phyloP scores from a whole-genome alignment of 2,329 filamentous ascomycete genomes.

The Arachnopeziza araneosa region DNA sequence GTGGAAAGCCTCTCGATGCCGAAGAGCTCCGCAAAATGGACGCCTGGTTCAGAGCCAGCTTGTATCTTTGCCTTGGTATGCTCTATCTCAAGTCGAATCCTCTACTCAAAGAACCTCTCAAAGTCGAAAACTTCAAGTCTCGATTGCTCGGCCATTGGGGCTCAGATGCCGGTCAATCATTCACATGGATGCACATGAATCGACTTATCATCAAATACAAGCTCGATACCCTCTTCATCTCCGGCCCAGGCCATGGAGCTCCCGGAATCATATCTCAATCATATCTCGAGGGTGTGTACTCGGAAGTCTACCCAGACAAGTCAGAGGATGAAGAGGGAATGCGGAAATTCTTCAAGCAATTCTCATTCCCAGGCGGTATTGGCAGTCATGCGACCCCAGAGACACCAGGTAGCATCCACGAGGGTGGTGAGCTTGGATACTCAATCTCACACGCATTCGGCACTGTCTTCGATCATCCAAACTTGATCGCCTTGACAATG shows the following conservation, averaged over 20 bases:
- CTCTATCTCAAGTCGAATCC: conserved; percentile 73
- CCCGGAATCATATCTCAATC: conserved; percentile 71
- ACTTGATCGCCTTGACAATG: conserved; percentile 71
- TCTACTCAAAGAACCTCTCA: conserved; percentile 64
- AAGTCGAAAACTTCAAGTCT: conserved; percentile 63
- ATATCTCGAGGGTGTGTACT: conserved; percentile 73
- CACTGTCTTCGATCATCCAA: conserved; percentile 67
- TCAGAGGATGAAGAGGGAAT: conserved; percentile 63
- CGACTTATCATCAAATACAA: conserved; percentile 76
- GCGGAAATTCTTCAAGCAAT: conserved; percentile 74
- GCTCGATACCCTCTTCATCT: conserved; percentile 66
- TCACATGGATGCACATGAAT: conserved; percentile 79
- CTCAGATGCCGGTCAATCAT: conserved; percentile 73
- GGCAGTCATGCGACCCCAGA: conserved; percentile 75
- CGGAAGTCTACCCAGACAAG: conserved; percentile 71
- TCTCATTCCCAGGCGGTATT: conserved; percentile 76
- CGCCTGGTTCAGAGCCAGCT: conserved; percentile 67
- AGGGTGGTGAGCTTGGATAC: conserved; percentile 79
- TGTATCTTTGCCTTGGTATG: conserved; percentile 75
- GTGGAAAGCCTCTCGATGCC: conserved; percentile 53
- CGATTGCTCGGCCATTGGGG: conserved; percentile 75
- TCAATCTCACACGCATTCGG: conserved; percentile 75
- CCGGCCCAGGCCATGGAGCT: conserved; percentile 72
- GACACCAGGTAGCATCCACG: conserved; percentile 70
- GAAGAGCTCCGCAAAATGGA: conserved; percentile 65